A percentile compares a stretch with the other conserved stretches of the same genome.
These are phyloP conservation scores for Entomortierella chlamydospora DNA, from an alignment of 192 early-diverging fungal species.

Conservation along the genomic window DNA sequence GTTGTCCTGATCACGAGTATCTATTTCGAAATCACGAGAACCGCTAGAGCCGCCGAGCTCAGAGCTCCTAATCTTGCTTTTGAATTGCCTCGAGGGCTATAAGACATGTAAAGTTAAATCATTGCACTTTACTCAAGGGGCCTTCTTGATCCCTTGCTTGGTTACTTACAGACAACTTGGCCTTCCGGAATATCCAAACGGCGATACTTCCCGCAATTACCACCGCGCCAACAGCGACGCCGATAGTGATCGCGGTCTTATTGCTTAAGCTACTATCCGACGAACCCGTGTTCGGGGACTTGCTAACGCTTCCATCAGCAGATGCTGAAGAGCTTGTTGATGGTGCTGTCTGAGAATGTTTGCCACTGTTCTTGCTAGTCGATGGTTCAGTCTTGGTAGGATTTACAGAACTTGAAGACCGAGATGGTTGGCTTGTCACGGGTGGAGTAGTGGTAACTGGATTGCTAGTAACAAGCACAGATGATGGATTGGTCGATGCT, in stretches of 20 bases:
- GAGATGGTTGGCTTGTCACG: neutral
- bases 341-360: neutral
- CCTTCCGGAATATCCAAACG: slow-evolving; percentile 55
- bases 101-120: neutral
- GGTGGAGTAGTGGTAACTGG: neutral
- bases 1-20: slow-evolving; percentile 1
- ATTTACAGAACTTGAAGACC: neutral
- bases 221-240: slow-evolving; percentile 34
- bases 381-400: neutral
- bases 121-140: too few relatives aligned
- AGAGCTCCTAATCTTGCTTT: slow-evolving; percentile 40
- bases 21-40: neutral
- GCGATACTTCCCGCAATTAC: slow-evolving; percentile 33
- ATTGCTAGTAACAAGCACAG: slow-evolving; percentile 4
- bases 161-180: slow-evolving; percentile 44
- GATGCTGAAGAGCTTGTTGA: neutral
- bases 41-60: neutral
- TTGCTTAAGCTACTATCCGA: slow-evolving; percentile 17
- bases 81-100: slow-evolving; percentile 48
- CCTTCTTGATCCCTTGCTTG: neutral
- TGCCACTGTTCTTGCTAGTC: neutral
- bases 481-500: neutral
- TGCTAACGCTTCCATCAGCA: neutral
- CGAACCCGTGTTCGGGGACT: neutral
- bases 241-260: slow-evolving; percentile 38